Evolutionary conservation across 1,139 yeast species (phyloP), one percentile per base, ranked within the genome.

Genomic region (Saccharomycopsis hybrid): DNA sequence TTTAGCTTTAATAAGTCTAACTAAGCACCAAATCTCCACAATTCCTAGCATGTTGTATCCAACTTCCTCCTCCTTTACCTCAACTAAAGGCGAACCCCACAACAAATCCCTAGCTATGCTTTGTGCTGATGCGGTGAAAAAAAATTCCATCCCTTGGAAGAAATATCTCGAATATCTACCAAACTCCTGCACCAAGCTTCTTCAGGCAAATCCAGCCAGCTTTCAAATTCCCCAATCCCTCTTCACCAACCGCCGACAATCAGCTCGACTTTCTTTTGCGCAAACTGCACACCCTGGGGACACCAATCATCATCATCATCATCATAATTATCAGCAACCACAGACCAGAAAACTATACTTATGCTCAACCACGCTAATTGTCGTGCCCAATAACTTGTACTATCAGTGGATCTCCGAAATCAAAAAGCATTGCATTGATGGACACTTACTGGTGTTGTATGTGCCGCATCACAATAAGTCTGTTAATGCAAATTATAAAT

Each of bases 381-480:
- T 83, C 1, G 78, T 79, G 2, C 90, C 90, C 0, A 86, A 82
- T 57, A 81, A 81, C 56, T 64, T 83, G 28, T 74, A 80, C 54
- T 77, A 74, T 53, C 90, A 83, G 60, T 83, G 89, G 90, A 66
- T 65, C 41, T 61, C 67, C 25, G 89, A 83, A 59, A 65, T 82
- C 5, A 63, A 64, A 18, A 82, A 81, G 55, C 90, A 83, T 59
- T 64, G 78, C 1, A 61, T 67, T 3, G 60, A 63, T 0, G 66
- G 60, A 0, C 71, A 53, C 53, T 62, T 82, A 40, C 64, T 62
- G 2, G 69, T 72, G 1, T 52, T 66, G 5, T 64, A 61, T 28
- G 48, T 68, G 5, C 59, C 60, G 9, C 47, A 41, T 33, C 50
- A 50, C 24, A 44, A 41, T 27, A 11, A 25, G 13, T 29, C 56